These are phyloP conservation scores for Ascochyta viciae-villosae DNA, from an alignment of 2,329 filamentous ascomycete species.

Conservation along the genomic window DNA sequence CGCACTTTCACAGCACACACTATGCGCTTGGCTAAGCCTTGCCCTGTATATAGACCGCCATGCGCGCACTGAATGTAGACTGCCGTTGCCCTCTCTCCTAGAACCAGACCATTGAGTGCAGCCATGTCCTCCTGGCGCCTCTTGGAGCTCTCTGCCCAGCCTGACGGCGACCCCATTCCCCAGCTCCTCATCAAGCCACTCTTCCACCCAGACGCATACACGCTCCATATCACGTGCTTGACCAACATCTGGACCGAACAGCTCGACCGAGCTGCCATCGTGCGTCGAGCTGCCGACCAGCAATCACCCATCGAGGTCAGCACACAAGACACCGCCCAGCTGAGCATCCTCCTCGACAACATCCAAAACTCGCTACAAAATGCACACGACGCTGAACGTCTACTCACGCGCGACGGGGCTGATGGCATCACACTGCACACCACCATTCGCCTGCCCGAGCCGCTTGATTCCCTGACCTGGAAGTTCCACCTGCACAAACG, in stretches of 20 bases:
- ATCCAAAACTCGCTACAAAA: conserved; percentile 59
- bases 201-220: conserved; percentile 66
- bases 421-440: conserved; percentile 60
- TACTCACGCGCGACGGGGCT: conserved; percentile 39
- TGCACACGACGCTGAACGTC: conserved; percentile 47
- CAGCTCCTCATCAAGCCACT: conserved; percentile 68
- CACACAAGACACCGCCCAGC: conserved; percentile 69
- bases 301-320: conserved; percentile 77
- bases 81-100: too few species aligned
- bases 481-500: conserved; percentile 62
- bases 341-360: conserved; percentile 70
- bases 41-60: not conserved
- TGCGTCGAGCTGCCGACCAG: conserved; percentile 66
- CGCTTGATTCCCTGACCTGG: conserved; percentile 71
- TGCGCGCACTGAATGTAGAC: not conserved
- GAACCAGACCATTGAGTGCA: not conserved
- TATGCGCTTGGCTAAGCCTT: too few species aligned
- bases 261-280: conserved; percentile 67
- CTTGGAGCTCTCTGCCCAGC: conserved; percentile 35
- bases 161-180: conserved; percentile 53
- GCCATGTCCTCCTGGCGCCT: conserved; percentile 47
- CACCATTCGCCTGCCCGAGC: conserved; percentile 67
- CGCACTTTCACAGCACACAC: too few species aligned
- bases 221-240: conserved; percentile 73
- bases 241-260: conserved; percentile 75